These are phyloP conservation scores for Gelatoporia subvermispora DNA, from an alignment of 768 basidiomycete genomes.

Conservation along the genomic window DNA sequence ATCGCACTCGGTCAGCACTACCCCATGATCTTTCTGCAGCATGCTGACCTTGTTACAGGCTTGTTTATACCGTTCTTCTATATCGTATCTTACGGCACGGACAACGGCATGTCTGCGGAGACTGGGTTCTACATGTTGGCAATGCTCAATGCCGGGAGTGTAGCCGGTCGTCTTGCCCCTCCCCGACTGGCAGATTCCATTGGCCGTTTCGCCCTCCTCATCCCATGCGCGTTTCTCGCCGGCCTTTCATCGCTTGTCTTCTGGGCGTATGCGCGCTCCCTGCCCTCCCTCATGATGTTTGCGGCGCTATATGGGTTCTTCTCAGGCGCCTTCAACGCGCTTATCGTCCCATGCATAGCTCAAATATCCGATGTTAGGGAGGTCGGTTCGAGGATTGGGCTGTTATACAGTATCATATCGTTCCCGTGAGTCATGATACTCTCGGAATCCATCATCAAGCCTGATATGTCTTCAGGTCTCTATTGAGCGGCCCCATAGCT, in stretches of 20 bases:
- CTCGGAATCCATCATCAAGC: too few species aligned
- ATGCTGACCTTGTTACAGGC: constrained; percentile 32
- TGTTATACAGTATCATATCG: constrained; percentile 59
- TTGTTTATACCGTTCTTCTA: constrained; percentile 70
- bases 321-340: constrained; percentile 63
- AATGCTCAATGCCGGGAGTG: constrained; percentile 61
- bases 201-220: constrained; percentile 64
- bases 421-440: constrained; percentile 51
- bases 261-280: constrained; percentile 48
- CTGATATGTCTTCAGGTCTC: too few species aligned
- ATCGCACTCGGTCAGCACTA: constrained; percentile 49
- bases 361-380: constrained; percentile 57
- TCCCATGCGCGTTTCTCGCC: constrained; percentile 58
- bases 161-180: constrained; percentile 60
- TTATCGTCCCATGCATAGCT: constrained; percentile 65
- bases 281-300: constrained; percentile 6
- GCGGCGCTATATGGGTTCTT: constrained; percentile 56
- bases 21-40: neutral
- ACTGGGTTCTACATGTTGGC: constrained; percentile 53
- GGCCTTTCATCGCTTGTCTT: constrained; percentile 52
- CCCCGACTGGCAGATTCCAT: constrained; percentile 59
- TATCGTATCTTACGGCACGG: constrained; percentile 53
- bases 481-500: too few species aligned
- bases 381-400: constrained; percentile 60
- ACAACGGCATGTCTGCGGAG: constrained; percentile 30